These are phyloP conservation scores for Microstegium vimineum DNA, from an alignment of 176 grass and related monocot genomes.

Conservation along the genomic window DNA sequence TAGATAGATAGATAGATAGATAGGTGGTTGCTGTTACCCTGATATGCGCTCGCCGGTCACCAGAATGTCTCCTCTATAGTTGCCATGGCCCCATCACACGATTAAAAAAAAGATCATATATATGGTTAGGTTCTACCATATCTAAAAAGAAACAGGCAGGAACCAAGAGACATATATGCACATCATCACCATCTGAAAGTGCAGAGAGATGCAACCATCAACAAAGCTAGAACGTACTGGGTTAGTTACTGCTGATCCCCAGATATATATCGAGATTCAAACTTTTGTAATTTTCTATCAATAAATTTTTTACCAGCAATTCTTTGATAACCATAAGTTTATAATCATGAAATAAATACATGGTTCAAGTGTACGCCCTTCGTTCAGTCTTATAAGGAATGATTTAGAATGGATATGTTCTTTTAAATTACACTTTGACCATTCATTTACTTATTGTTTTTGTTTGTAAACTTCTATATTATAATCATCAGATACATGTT, in stretches of 20 bases:
- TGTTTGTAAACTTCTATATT: no score
- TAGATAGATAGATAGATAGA: no score
- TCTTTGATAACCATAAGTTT: neutral
- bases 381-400: no score
- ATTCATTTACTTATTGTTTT: no score
- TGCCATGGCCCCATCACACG: constrained; percentile 23
- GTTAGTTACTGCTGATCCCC: neutral
- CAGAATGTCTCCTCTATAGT: constrained; percentile 33
- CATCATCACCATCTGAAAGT: neutral
- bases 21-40: constrained; percentile 35
- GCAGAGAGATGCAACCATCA: neutral
- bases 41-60: constrained; percentile 28
- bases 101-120: neutral
- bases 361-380: no score
- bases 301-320: neutral
- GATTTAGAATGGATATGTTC: no score
- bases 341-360: neutral
- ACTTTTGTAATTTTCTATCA: neutral
- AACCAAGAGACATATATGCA: neutral
- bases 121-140: constrained; percentile 2
- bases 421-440: no score
- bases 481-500: no score
- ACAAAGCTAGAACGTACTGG: neutral
- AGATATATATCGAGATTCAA: neutral
- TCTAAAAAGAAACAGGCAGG: neutral